phyloP scores from a whole-genome alignment of 2,329 filamentous ascomycete species.

The Curvularia verruculosa region DNA sequence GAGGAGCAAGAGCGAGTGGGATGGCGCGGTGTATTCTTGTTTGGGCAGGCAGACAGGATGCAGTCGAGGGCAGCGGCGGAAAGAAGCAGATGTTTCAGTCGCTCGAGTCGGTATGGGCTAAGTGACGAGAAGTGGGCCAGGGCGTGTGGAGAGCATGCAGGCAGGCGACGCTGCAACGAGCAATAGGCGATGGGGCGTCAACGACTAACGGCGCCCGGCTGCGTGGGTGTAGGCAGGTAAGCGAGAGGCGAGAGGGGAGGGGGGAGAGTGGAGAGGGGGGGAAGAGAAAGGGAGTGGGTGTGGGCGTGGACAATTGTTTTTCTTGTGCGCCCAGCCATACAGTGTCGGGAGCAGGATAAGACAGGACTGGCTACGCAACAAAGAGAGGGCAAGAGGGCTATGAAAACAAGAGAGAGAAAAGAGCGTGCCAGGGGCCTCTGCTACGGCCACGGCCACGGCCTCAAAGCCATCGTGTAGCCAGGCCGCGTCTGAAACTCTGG shows the following conservation, averaged over 20 bases:
- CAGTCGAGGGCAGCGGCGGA: constrained; percentile 17
- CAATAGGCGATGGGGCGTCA: not conserved
- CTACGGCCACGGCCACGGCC: no score
- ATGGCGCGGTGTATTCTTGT: not conserved
- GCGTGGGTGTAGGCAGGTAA: not conserved
- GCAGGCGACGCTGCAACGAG: constrained; percentile 1
- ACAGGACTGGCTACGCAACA: no score
- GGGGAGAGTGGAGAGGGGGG: no score
- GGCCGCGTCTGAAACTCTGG: constrained; percentile 22
- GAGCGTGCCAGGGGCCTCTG: no score
- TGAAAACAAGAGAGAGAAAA: no score
- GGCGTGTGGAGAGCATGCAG: constrained; percentile 11
- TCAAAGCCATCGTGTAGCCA: no score
- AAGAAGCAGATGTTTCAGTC: constrained; percentile 33
- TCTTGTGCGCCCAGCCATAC: not conserved
- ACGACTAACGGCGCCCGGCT: not conserved
- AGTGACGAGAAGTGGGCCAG: constrained; percentile 4
- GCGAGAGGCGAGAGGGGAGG: no score
- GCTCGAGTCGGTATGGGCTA: constrained; percentile 12
- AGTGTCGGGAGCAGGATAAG: no score
- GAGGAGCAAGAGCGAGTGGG: no score
- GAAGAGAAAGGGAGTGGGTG: no score
- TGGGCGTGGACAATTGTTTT: not conserved
- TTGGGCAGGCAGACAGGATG: not conserved
- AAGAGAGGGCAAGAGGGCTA: no score